A percentile compares a stretch with the other conserved stretches of the same genome.
phyloP scores from a whole-genome alignment of 1,284 basidiomycete genomes.

The Heterobasidion irregulare region DNA sequence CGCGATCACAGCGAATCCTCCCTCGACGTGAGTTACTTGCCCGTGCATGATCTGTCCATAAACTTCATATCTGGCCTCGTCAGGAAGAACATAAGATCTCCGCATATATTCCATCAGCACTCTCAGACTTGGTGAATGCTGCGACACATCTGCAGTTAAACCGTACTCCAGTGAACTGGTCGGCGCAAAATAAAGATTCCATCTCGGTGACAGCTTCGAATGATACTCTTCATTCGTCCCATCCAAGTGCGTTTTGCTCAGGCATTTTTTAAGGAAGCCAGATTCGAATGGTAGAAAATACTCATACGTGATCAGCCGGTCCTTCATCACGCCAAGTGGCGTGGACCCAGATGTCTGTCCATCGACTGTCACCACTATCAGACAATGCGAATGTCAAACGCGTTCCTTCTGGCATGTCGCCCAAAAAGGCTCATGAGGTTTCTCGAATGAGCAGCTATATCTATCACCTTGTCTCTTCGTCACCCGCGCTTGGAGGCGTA shows the following conservation, averaged over 20 bases:
- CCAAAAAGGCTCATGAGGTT: slow-evolving; percentile 49
- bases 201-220: background rate
- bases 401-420: slow-evolving; percentile 33
- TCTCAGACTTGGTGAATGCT: slow-evolving; percentile 5
- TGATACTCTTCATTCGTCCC: background rate
- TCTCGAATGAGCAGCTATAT: slow-evolving; percentile 34
- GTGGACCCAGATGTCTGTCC: background rate
- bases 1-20: background rate
- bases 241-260: background rate
- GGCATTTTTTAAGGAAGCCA: background rate
- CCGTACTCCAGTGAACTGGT: slow-evolving; percentile 5
- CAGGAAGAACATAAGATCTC: background rate
- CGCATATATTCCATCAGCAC: slow-evolving; percentile 7
- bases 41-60: background rate
- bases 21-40: background rate
- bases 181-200: background rate
- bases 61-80: background rate
- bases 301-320: background rate
- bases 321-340: background rate
- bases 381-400: background rate
- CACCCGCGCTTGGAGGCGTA: slow-evolving; percentile 11
- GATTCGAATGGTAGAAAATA: background rate
- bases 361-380: too few relatives aligned
- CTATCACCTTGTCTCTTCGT: slow-evolving; percentile 16
- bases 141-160: slow-evolving; percentile 13